Evolutionary conservation across 2,329 filamentous ascomycete genomes (phyloP), one percentile per base, ranked within the genome.

Genomic region (Aspergillus piperis): DNA sequence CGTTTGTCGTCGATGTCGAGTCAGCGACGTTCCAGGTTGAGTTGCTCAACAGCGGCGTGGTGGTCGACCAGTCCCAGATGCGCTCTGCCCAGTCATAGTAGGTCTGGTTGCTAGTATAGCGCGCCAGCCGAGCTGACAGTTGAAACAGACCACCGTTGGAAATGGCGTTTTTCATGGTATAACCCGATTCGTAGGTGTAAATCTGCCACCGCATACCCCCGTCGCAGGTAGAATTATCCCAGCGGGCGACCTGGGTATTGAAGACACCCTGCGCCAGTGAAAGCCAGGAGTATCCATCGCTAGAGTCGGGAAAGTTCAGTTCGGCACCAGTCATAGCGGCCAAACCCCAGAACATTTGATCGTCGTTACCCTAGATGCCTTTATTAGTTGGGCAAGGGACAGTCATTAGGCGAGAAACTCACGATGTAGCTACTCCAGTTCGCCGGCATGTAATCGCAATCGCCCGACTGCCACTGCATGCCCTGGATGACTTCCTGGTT

Each of bases 261-360:
- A 93, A 96, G 1, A 92, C 89, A 13, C 88, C 89, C 73, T 92
- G 89, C 0, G 85, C 88, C 48, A 96, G 82, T 11, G 88, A 86
- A n/a, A 95, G 82, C 90, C 90, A 96, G 63, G 89, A 87, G 1
- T 89, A 86, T 60, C 88, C 73, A 61, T 83, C 84, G 0, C 79
- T 64, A 0, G 70, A 70, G 39, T 75, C 73, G 10, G 74, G 73
- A 30, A 75, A 76, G 21, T 74, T 74, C 8, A 71, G 57, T 54
- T 86, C 84, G 32, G 83, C 83, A 6, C 84, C 84, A 2, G 81
- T 78, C 77, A 87, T 82, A 42, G 82, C 83, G 32, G 82, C 78
- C 56, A 83, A 80, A 7, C 77, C 84, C 84, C 84, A 86, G 68
- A 86, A 86, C 11, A 77, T 79, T 68, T 86, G 84, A 56, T 86